A percentile compares a stretch with the other conserved stretches of the same genome.
These are phyloP conservation scores for Prototheca wickerhamii DNA, from an alignment of 163 green algal genomes.

Conservation along the genomic window DNA sequence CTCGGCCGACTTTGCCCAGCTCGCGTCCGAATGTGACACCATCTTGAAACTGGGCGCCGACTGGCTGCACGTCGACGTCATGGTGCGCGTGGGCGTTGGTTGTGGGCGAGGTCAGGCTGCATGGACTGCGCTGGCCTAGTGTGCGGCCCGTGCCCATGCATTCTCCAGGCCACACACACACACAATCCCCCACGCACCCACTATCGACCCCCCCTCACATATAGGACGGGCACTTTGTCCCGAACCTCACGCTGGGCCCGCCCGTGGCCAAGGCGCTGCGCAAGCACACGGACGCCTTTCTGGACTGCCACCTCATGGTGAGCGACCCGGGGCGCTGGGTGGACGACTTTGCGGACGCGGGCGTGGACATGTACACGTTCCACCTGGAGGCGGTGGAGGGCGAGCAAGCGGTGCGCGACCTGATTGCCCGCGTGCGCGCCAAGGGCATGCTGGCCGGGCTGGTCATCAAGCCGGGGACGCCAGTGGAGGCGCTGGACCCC, in stretches of 20 bases:
- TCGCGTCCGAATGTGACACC: conserved; percentile 58
- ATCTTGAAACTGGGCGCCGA: conserved; percentile 71
- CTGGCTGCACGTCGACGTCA: conserved; percentile 87
- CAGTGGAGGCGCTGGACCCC: conserved; percentile 44
- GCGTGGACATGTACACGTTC: conserved; percentile 73
- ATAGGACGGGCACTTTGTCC: conserved; percentile 85
- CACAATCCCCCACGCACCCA: background rate
- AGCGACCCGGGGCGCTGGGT: conserved; percentile 66
- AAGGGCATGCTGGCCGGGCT: conserved; percentile 66
- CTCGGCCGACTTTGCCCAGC: conserved; percentile 61
- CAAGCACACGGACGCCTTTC: conserved; percentile 55
- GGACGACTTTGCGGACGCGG: conserved; percentile 29
- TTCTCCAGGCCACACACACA: background rate
- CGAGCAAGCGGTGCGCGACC: background rate
- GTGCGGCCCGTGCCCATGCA: background rate
- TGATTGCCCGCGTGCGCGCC: conserved; percentile 5
- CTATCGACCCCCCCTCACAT: background rate
- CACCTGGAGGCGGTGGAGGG: conserved; percentile 64
- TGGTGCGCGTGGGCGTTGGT: conserved; percentile 35
- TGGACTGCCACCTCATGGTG: conserved; percentile 87
- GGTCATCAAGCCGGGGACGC: conserved; percentile 64
- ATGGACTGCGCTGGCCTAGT: background rate
- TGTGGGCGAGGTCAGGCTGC: background rate
- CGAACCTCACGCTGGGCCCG: conserved; percentile 82
- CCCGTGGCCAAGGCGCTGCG: conserved; percentile 65